These are phyloP conservation scores for Sparassis latifolia DNA, from an alignment of 1,284 basidiomycete species.

Conservation along the genomic window DNA sequence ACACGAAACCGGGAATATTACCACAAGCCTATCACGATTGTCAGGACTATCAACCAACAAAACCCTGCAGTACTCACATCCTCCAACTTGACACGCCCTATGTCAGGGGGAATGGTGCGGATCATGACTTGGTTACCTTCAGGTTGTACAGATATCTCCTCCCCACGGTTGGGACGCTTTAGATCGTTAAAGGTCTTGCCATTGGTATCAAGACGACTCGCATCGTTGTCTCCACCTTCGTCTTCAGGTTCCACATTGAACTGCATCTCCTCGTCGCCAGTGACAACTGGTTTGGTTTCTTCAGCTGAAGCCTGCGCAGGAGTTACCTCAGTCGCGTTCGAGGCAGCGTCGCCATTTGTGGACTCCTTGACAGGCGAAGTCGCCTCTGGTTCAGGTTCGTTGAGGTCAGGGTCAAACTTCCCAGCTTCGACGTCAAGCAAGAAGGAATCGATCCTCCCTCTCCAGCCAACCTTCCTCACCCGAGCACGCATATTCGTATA, in stretches of 20 bases:
- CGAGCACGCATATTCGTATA: slow-evolving; percentile 63
- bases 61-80: slow-evolving; percentile 47
- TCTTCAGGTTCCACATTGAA: slow-evolving; percentile 67
- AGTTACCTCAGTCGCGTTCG: slow-evolving; percentile 26
- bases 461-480: slow-evolving; percentile 78
- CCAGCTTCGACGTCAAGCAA: slow-evolving; percentile 75
- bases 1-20: slow-evolving; percentile 63
- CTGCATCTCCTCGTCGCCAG: slow-evolving; percentile 33
- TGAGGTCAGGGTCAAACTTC: slow-evolving; percentile 71
- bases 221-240: slow-evolving; percentile 55
- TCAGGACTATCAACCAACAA: slow-evolving; percentile 1
- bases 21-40: slow-evolving; percentile 45
- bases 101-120: slow-evolving; percentile 87
- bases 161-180: slow-evolving; percentile 49
- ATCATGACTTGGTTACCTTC: slow-evolving; percentile 90
- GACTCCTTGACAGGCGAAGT: slow-evolving; percentile 42
- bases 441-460: slow-evolving; percentile 65
- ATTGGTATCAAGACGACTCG: slow-evolving; percentile 47
- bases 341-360: slow-evolving; percentile 22
- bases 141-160: slow-evolving; percentile 70
- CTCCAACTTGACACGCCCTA: slow-evolving; percentile 82
- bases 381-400: slow-evolving; percentile 45
- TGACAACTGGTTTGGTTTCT: slow-evolving; percentile 29
- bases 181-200: slow-evolving; percentile 44
- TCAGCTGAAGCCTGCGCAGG: slow-evolving; percentile 29